phyloP scores from a whole-genome alignment of 768 basidiomycete species.

The Calocera cornea region DNA sequence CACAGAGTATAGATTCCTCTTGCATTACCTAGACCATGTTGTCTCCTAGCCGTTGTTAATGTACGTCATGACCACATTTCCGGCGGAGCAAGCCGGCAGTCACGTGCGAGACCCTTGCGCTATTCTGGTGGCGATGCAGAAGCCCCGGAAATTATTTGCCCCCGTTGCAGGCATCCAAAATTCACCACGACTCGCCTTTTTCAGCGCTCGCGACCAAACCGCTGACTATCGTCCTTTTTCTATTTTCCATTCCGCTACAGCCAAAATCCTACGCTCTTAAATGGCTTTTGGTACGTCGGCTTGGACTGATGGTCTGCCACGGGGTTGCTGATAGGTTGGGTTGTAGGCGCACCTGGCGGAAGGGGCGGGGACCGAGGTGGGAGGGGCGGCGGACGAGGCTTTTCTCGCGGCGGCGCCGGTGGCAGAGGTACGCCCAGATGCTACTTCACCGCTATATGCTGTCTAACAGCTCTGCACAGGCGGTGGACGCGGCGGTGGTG shows the following conservation, averaged over 20 bases:
- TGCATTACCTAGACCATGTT: too few species aligned
- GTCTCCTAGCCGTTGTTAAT: too few species aligned
- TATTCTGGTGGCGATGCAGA: neutral
- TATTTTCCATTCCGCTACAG: neutral
- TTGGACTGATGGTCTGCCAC: neutral
- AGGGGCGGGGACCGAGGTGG: conserved; percentile 50
- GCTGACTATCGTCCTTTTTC: neutral
- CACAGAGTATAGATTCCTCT: too few species aligned
- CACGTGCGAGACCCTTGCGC: neutral
- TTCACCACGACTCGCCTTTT: neutral
- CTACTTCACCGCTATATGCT: too few species aligned
- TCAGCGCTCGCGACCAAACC: neutral
- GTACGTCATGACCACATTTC: too few species aligned
- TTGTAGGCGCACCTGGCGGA: conserved; percentile 49
- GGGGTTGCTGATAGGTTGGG: conserved; percentile 4
- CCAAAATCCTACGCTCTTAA: neutral
- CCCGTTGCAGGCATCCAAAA: neutral
- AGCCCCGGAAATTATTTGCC: conserved; percentile 2
- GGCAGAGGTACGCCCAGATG: neutral
- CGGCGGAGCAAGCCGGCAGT: too few species aligned
- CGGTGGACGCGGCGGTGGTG: neutral
- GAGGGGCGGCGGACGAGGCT: conserved; percentile 10
- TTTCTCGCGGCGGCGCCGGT: conserved; percentile 30
- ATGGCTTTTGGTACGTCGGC: conserved; percentile 27
- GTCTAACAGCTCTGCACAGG: neutral